Evolutionary conservation across 177 flowering plant species (phyloP), one percentile per base, ranked within the genome.

Genomic region (Tripterygium wilfordii): DNA sequence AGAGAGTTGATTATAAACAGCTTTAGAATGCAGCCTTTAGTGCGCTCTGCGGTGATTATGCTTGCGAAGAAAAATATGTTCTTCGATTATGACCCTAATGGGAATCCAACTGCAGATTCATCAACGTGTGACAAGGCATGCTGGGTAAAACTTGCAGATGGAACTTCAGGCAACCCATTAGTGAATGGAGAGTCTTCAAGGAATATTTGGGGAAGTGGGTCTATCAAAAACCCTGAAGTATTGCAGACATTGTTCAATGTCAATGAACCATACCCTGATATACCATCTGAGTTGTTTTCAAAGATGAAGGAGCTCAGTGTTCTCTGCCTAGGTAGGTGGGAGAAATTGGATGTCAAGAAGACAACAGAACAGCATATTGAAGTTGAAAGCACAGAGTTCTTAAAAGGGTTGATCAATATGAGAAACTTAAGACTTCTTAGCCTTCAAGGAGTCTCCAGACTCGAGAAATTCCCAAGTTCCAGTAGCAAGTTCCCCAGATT

Each of bases 271-370:
- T 41, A n/a, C 23, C 57, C 58, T 12, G 53, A 54, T 7, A 38
- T 53, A 17, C 5, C 29, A 3, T 3, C 13, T 1, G 48, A 54
- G 2, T 51, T 51, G 56, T 42, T 52, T 2, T 32, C 48, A 0
- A 54, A 37, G 36, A 2, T 57, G 53, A 61, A 45, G 19, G 36
- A 23, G 3, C 18, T 71, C 18, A 41, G 21, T 1, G 76, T 61
- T 42, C 54, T 75, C 24, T 49, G 60, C 23, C 60, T 75, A 7
- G 79, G 76, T 5, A 56, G 63, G 38, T 75, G 76, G 79, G 51
- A 57, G 24, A 18, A 20, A 18, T 35, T n/a, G n/a, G n/a, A n/a
- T n/a, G n/a, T n/a, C n/a, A n/a, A n/a, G n/a, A n/a, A n/a, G n/a
- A n/a, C 47, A 8, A 33, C 58, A 1, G 4, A 43, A 8, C 51